Evolutionary conservation across 495 filamentous ascomycete species (phyloP).

Genomic region (Xylaria scruposa): DNA sequence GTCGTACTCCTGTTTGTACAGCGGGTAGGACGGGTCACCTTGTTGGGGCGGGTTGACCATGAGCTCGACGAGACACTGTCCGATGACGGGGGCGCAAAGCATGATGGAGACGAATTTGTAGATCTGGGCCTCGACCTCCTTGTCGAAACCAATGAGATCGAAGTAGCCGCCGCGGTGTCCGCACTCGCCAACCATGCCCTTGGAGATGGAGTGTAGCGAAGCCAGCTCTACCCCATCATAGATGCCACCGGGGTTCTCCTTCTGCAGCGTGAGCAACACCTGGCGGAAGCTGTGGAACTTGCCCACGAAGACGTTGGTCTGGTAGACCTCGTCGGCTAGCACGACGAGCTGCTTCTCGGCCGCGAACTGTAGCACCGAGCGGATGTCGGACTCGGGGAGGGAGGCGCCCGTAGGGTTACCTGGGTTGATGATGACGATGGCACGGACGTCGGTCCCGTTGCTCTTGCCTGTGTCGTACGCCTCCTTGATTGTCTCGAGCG

Average conservation of each 20-base stretch:
- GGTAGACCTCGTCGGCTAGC: constrained; percentile 97
- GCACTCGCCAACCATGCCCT: constrained; percentile 98
- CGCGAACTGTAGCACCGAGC: constrained; percentile 81
- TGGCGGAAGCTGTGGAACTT: constrained; percentile 95
- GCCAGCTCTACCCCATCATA: constrained; percentile 89
- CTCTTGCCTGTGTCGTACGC: constrained; percentile 73
- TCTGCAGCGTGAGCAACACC: constrained; percentile 81
- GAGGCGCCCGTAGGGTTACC: constrained; percentile 96
- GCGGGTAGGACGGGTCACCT: constrained; percentile 79
- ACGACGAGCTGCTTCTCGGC: constrained; percentile 85
- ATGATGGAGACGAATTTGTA: constrained; percentile 98
- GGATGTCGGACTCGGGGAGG: constrained; percentile 77
- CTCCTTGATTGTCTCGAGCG: constrained; percentile 73
- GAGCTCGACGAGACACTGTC: constrained; percentile 93
- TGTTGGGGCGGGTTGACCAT: constrained; percentile 93
- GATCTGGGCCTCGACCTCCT: constrained; percentile 85
- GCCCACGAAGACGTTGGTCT: constrained; percentile 96
- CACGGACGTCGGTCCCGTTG: constrained; percentile 83
- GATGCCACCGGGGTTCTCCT: constrained; percentile 65
- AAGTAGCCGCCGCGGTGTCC: constrained; percentile 98
- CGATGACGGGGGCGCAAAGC: constrained; percentile 92
- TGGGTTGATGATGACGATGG: constrained; percentile 96
- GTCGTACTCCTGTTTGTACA: constrained; percentile 85
- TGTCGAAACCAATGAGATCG: constrained; percentile 88
- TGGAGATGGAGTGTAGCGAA: constrained; percentile 84